Evolutionary conservation across 2,329 filamentous ascomycete genomes (phyloP), one percentile per base, ranked within the genome.

Genomic region (Cladosporium sphaerospermum): DNA sequence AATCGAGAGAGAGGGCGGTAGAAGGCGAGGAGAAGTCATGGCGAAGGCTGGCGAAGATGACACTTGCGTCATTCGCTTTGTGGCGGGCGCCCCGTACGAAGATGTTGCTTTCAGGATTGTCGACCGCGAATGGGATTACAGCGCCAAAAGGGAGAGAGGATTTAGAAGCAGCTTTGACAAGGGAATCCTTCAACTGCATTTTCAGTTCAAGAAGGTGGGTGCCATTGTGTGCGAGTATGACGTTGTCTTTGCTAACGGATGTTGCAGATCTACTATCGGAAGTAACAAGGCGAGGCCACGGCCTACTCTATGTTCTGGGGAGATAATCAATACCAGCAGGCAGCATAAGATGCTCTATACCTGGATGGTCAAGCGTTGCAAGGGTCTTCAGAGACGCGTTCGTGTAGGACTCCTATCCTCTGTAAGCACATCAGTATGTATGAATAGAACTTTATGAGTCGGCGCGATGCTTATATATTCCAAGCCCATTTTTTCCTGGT

Each of bases 81-180:
- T 96, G 66, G 89, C 92, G 19, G 93, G 95, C 0, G 88, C 92
- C 3, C 93, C 93, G 4, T 99, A 99, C 67, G 89, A 96, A 70
- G 93, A 99, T 65, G 86, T 99, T 66, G 93, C 92, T 8, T 99
- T 99, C 67, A 83, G 92, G 37, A 96, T 99, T 61, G 91, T 99
- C 37, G 93, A 99, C 71, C 92, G 93, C 59, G 93, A 99, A 72
- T 99, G 93, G 93, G 93, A 99, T 71, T 99, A 96, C 69, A 96
- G 89, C 69, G 89, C 92, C 2, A 97, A 96, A 73, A 82, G 86
- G 63, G 93, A 99, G 64, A 82, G 93, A 55, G 95, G 93, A 1
- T 99, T 97, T 73, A 91, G 83, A 69, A 96, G 91, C 72, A 95
- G 88, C 58, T 99, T 97, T 70, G 93, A 99, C 73, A 96, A 96